Conservation (phyloP, 2,329 filamentous ascomycete species). For the Neofusicoccum parvum region DNA sequence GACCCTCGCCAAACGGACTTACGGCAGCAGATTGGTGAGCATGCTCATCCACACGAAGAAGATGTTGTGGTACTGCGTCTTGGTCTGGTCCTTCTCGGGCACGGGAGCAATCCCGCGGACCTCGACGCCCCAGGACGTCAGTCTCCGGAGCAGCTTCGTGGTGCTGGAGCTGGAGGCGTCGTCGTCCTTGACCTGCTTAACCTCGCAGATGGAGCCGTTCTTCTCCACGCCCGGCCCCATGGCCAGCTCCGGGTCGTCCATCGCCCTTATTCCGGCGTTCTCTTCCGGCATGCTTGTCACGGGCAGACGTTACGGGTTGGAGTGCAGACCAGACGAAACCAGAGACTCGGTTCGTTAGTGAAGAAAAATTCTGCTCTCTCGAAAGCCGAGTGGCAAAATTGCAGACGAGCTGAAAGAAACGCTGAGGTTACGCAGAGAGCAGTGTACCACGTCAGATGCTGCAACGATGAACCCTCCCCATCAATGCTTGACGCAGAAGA, state of each 20-base stretch:
- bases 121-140: constrained; percentile 29
- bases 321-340: neutral
- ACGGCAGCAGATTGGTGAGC: constrained; percentile 61
- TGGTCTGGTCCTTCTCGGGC: constrained; percentile 55
- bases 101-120: constrained; percentile 58
- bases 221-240: neutral
- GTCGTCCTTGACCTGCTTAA: neutral
- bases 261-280: neutral
- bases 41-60: constrained; percentile 65
- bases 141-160: neutral
- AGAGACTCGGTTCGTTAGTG: neutral
- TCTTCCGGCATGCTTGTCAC: neutral
- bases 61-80: constrained; percentile 57
- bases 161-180: neutral
- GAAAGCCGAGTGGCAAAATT: no score
- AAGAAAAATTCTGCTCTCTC: no score
- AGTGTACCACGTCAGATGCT: no score
- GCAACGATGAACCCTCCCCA: no score
- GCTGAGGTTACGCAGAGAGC: no score
- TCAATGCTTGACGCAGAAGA: neutral
- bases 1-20: constrained; percentile 28
- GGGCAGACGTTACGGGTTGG: no score
- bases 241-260: neutral
- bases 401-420: no score
- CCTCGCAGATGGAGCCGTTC: neutral